phyloP scores from a whole-genome alignment of 805 yeast genomes.

The Zygosaccharomyces rouxii region DNA sequence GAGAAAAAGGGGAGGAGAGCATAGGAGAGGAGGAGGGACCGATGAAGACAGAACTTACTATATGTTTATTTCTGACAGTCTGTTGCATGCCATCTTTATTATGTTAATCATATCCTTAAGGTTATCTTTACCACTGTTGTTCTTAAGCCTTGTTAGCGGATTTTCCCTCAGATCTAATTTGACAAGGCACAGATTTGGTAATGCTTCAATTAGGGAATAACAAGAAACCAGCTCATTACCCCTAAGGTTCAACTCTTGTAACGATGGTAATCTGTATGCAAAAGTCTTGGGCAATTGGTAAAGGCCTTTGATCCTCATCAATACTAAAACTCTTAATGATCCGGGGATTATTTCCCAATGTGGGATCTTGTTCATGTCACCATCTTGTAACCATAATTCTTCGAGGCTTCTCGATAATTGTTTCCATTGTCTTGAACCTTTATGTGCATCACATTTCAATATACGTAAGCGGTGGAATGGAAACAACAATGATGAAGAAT shows the following conservation, averaged over 20 bases:
- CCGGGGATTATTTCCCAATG: slow-evolving; percentile 13
- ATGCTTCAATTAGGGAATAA: slow-evolving; percentile 11
- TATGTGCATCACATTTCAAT: slow-evolving; percentile 8
- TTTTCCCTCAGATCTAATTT: slow-evolving; percentile 17
- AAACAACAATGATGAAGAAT: background rate
- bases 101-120: background rate
- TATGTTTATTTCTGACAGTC: slow-evolving; percentile 2
- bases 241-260: slow-evolving; percentile 18
- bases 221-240: slow-evolving; percentile 17
- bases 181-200: slow-evolving; percentile 16
- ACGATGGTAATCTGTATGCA: slow-evolving; percentile 11
- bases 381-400: slow-evolving; percentile 9
- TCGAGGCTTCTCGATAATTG: slow-evolving; percentile 8
- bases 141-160: slow-evolving; percentile 9
- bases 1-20: background rate
- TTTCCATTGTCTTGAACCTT: background rate
- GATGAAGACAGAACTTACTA: background rate
- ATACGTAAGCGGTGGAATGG: slow-evolving; percentile 12
- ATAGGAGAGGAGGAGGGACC: background rate
- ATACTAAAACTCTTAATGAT: slow-evolving; percentile 10
- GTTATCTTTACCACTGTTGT: too few species aligned
- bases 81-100: slow-evolving; percentile 8
- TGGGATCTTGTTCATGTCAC: slow-evolving; percentile 9
- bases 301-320: slow-evolving; percentile 12
- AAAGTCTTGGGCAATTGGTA: slow-evolving; percentile 13